phyloP scores from a whole-genome alignment of 1,284 basidiomycete species.

The Puccinia polysora region DNA sequence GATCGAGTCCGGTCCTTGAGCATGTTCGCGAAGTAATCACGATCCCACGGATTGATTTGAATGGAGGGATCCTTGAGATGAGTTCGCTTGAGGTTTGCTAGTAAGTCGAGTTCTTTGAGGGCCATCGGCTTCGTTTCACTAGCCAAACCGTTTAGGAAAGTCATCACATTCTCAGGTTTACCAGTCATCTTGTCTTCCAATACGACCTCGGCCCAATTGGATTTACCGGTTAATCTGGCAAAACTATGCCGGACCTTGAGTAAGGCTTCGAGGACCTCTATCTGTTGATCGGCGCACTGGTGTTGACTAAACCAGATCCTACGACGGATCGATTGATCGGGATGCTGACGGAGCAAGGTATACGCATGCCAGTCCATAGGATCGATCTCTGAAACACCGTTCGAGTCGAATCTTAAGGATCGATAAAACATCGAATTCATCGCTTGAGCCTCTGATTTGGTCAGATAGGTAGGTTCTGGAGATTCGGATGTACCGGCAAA shows the following conservation, averaged over 20 bases:
- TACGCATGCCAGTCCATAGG: conserved; percentile 28
- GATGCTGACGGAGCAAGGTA: conserved; percentile 44
- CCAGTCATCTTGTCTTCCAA: conserved; percentile 92
- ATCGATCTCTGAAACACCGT: not conserved
- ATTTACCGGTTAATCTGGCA: conserved; percentile 71
- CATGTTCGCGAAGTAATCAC: conserved; percentile 67
- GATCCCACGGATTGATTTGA: conserved; percentile 78
- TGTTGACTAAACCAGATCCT: conserved; percentile 40
- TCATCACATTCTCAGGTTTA: conserved; percentile 58
- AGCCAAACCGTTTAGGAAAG: conserved; percentile 56
- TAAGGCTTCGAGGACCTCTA: conserved; percentile 70
- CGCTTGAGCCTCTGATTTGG: not conserved
- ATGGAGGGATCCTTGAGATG: conserved; percentile 58
- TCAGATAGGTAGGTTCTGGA: not conserved
- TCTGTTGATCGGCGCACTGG: conserved; percentile 58
- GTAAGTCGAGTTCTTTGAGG: conserved; percentile 64
- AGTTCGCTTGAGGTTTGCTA: conserved; percentile 69
- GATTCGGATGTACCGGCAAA: not conserved
- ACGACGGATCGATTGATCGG: conserved; percentile 37
- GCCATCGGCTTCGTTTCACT: conserved; percentile 72
- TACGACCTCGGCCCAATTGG: conserved; percentile 76
- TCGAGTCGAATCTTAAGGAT: not conserved
- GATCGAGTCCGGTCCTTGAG: not conserved
- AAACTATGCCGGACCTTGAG: conserved; percentile 70
- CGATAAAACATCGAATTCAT: not conserved